Percentiles rank a stretch among this genome's conserved stretches.
Conservation (phyloP, 2,329 filamentous ascomycete species). For the Chrysosporium queenslandicum region DNA sequence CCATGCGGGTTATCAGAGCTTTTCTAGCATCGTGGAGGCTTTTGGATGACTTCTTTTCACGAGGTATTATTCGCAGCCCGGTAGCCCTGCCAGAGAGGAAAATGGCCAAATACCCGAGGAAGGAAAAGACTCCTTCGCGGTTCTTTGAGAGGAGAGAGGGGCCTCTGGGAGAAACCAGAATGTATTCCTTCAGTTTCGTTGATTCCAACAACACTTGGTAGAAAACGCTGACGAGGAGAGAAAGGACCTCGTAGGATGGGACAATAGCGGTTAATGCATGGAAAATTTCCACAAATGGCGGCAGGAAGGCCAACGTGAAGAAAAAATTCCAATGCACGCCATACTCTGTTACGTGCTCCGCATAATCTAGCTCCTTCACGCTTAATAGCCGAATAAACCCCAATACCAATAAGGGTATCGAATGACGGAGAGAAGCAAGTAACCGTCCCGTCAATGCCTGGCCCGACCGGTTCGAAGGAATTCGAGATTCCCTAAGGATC, state of each 20-base stretch:
- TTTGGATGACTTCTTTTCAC: slow-evolving; percentile 41
- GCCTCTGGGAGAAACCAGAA: slow-evolving; percentile 66
- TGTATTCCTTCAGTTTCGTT: slow-evolving; percentile 68
- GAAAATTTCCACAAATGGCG: slow-evolving; percentile 77
- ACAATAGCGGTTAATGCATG: slow-evolving; percentile 60
- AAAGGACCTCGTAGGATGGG: slow-evolving; percentile 66
- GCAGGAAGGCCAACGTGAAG: slow-evolving; percentile 82
- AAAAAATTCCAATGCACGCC: slow-evolving; percentile 99
- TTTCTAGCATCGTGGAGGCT: slow-evolving; percentile 39
- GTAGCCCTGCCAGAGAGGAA: slow-evolving; percentile 81
- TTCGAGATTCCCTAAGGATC: slow-evolving; percentile 54
- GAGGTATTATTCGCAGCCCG: slow-evolving; percentile 68
- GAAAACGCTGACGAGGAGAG: slow-evolving; percentile 54
- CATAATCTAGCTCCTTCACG: slow-evolving; percentile 91
- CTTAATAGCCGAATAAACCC: slow-evolving; percentile 73
- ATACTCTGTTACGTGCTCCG: slow-evolving; percentile 94
- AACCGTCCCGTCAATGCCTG: slow-evolving; percentile 47
- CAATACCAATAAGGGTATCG: slow-evolving; percentile 68
- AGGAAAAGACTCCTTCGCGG: slow-evolving; percentile 89
- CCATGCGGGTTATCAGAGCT: slow-evolving; percentile 54
- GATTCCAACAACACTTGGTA: slow-evolving; percentile 71
- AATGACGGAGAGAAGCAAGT: slow-evolving; percentile 61
- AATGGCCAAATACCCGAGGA: slow-evolving; percentile 85
- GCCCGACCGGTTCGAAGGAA: slow-evolving; percentile 22
- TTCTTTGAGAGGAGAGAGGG: slow-evolving; percentile 77